These are phyloP conservation scores for Glaciozyma antarctica DNA, from an alignment of 768 basidiomycete genomes.

Conservation along the genomic window DNA sequence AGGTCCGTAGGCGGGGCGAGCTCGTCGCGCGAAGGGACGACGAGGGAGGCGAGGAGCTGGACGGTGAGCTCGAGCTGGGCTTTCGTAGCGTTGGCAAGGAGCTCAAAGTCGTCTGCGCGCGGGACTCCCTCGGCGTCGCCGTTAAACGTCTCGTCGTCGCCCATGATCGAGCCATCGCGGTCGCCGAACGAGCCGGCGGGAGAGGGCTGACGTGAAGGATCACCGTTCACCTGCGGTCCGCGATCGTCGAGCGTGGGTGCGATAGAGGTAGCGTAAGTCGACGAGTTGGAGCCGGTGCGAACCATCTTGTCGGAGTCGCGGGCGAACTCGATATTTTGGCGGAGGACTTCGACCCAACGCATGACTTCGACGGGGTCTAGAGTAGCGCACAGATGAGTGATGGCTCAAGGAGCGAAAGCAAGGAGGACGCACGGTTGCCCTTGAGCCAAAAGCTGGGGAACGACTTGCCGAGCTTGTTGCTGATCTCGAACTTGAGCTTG, in stretches of 20 bases:
- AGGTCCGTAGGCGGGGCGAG: conserved; percentile 12
- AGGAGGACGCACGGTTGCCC: conserved; percentile 35
- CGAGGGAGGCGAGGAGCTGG: conserved; percentile 52
- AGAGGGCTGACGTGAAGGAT: not conserved
- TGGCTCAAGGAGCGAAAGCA: not conserved
- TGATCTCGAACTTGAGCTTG: conserved; percentile 72
- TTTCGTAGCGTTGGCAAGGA: conserved; percentile 39
- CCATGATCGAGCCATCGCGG: conserved; percentile 12
- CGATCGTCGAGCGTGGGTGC: not conserved
- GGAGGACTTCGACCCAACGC: conserved; percentile 72
- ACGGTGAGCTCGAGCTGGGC: conserved; percentile 69
- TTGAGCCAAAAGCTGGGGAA: conserved; percentile 33
- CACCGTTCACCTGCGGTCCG: not conserved
- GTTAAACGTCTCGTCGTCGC: conserved; percentile 27
- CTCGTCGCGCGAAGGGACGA: conserved; percentile 26
- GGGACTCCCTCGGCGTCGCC: conserved; percentile 16
- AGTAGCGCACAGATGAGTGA: not conserved
- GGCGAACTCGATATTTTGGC: conserved; percentile 56
- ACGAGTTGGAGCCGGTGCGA: not conserved
- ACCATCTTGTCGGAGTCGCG: not conserved
- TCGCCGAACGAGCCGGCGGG: conserved; percentile 19
- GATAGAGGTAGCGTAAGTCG: conserved; percentile 10
- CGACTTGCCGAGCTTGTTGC: conserved; percentile 41
- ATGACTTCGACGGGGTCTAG: conserved; percentile 75
- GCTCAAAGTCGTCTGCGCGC: conserved; percentile 33